Percentiles rank a stretch among this genome's conserved stretches.
Evolutionary conservation across 1,139 yeast genomes (phyloP).

Genomic region (Scheffersomyces illinoinensis): DNA sequence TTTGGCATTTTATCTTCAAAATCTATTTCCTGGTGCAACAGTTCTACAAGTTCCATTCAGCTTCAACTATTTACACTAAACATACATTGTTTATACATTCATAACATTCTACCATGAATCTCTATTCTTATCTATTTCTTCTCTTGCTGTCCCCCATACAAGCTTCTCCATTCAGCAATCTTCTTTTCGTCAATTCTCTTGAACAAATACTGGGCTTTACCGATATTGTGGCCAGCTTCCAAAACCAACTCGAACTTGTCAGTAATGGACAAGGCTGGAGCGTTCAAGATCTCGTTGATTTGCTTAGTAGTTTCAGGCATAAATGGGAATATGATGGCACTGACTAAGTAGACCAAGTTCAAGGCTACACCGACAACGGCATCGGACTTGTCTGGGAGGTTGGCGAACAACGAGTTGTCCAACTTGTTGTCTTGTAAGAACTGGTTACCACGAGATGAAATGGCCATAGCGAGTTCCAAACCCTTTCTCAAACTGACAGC

Average conservation of each 20-base stretch:
- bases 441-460: constrained; percentile 90
- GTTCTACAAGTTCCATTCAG: neutral
- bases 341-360: constrained; percentile 80
- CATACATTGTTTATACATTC: neutral
- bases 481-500: constrained; percentile 82
- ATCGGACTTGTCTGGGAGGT: constrained; percentile 78
- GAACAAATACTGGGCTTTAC: constrained; percentile 89
- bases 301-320: constrained; percentile 81
- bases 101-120: constrained; percentile 10
- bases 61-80: neutral
- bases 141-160: constrained; percentile 74
- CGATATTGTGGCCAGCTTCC: constrained; percentile 81
- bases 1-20: no score
- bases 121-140: constrained; percentile 1
- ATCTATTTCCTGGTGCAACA: no score
- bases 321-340: constrained; percentile 80
- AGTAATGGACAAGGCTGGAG: constrained; percentile 76
- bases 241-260: constrained; percentile 71
- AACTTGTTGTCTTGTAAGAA: constrained; percentile 94
- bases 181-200: constrained; percentile 87
- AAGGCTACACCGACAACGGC: constrained; percentile 92
- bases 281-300: constrained; percentile 78
- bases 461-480: constrained; percentile 85
- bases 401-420: constrained; percentile 80
- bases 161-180: constrained; percentile 82